Evolutionary conservation across 2,329 filamentous ascomycete genomes (phyloP), one percentile per base, ranked within the genome.

Genomic region (Tricladium varicosporioides): DNA sequence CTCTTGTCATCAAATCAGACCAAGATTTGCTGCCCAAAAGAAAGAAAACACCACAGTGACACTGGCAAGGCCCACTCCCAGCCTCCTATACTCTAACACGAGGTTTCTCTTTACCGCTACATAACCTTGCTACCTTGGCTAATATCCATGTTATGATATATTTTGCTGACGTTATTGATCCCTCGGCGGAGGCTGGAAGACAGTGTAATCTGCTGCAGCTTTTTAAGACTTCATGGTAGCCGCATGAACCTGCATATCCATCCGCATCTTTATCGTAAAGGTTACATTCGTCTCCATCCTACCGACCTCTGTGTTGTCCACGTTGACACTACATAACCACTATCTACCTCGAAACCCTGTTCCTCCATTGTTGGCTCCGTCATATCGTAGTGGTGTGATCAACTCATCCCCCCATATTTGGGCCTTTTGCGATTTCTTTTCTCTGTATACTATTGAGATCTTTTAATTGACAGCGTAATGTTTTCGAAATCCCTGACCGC

Each of bases 401-500:
- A 33, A 46, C 43, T 22, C 27, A 15, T 36, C 15, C 18, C 18
- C 14, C 44, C 18, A 15, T n/a, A 19, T 22, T 44, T 42, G 42
- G 31, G 32, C 44, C 45, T 48, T 18, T 47, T 48, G 9, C 22
- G 22, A 56, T 47, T 44, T 59, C 52, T 44, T 56, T 59, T 54
- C 49, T 60, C 43, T 63, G 54, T 60, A 61, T 50, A 60, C 33
- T 60, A 47, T 43, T 57, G 44, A 40, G 45, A 43, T 45, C 42
- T 51, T 60, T 13, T 56, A 4, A 27, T 27, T 43, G 47, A 7
- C 46, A 45, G 51, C 61, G 61, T 58, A 56, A 70, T 70, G 67
- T 62, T 67, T 55, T 61, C 61, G n/a, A 62, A 56, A 60, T 54
- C 59, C 14, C 49, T 68, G 19, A 40, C 64, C 53, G 58, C 50